Evolutionary conservation across 768 basidiomycete species (phyloP).

Genomic region (Leccinum disarticulatum): DNA sequence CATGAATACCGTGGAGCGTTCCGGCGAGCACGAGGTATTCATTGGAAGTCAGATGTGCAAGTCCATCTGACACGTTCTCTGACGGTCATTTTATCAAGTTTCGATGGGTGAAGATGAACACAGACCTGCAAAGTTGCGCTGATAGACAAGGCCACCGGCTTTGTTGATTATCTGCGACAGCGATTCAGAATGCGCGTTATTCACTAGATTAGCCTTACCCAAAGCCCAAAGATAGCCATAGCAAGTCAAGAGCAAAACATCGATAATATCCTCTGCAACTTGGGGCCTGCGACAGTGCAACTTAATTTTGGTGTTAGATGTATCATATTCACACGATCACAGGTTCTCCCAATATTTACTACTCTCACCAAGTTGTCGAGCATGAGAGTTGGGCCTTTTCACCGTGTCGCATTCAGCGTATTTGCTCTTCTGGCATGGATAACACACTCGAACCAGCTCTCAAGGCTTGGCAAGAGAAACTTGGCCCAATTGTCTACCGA

Average conservation of each 20-base stretch:
- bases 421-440: slow-evolving; percentile 22
- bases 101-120: slow-evolving; percentile 7
- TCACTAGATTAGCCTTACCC: slow-evolving; percentile 50
- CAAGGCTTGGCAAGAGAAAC: slow-evolving; percentile 37
- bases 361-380: not conserved
- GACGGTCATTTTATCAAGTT: slow-evolving; percentile 1
- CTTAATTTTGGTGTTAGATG: not conserved
- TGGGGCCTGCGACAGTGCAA: not conserved
- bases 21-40: slow-evolving; percentile 96
- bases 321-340: slow-evolving; percentile 12
- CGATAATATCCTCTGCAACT: not conserved
- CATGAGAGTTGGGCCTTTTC: slow-evolving; percentile 19
- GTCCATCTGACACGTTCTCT: slow-evolving; percentile 62
- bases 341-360: not conserved
- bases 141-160: slow-evolving; percentile 95
- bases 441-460: slow-evolving; percentile 28
- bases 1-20: slow-evolving; percentile 96
- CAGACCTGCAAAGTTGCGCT: slow-evolving; percentile 86
- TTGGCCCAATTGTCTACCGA: slow-evolving; percentile 46
- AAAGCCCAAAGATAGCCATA: slow-evolving; percentile 82
- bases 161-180: slow-evolving; percentile 86
- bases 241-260: slow-evolving; percentile 4
- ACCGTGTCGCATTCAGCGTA: slow-evolving; percentile 7
- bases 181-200: slow-evolving; percentile 3
- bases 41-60: slow-evolving; percentile 86